Percentiles rank a stretch among this genome's conserved stretches.
These are phyloP conservation scores for Trypanosoma lewisi DNA, from an alignment of 208 protist species.

Conservation along the genomic window DNA sequence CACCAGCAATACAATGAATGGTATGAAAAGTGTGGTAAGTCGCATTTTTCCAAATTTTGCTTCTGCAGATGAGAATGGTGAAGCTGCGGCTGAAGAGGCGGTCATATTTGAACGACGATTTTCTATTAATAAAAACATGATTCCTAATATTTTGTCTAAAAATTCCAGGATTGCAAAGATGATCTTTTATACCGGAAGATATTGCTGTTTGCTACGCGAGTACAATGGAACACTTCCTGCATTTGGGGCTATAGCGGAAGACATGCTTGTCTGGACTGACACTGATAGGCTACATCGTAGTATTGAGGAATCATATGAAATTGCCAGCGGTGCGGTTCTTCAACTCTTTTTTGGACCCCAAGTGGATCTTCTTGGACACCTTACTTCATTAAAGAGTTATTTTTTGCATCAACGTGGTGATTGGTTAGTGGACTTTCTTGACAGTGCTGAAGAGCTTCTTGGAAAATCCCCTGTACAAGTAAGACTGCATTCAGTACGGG, in stretches of 20 bases:
- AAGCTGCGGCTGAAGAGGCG: conserved; percentile 30
- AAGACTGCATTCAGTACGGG: conserved; percentile 74
- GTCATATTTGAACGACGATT: conserved; percentile 76
- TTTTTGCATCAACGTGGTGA: conserved; percentile 81
- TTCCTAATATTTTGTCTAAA: conserved; percentile 65
- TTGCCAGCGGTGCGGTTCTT: conserved; percentile 68
- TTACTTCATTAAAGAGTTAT: conserved; percentile 73
- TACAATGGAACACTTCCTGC: conserved; percentile 53
- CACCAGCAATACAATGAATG: neutral
- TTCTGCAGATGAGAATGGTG: conserved; percentile 25
- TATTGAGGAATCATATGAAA: conserved; percentile 79
- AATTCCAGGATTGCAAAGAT: conserved; percentile 72
- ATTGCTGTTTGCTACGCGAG: conserved; percentile 88
- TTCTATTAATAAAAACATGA: conserved; percentile 79
- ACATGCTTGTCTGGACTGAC: conserved; percentile 61
- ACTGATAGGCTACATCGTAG: conserved; percentile 63
- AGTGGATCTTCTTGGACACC: conserved; percentile 77
- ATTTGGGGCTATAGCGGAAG: conserved; percentile 41
- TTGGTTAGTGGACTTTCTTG: conserved; percentile 84
- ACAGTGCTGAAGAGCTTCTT: conserved; percentile 74
- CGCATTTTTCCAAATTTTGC: conserved; percentile 22
- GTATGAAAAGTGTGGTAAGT: conserved; percentile 15
- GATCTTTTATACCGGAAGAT: conserved; percentile 84
- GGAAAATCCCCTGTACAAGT: conserved; percentile 54
- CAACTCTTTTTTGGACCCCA: conserved; percentile 66